A percentile compares a stretch with the other conserved stretches of the same genome.
phyloP scores from a whole-genome alignment of 441 rosid genomes.

The Dalechampia spathulata region DNA sequence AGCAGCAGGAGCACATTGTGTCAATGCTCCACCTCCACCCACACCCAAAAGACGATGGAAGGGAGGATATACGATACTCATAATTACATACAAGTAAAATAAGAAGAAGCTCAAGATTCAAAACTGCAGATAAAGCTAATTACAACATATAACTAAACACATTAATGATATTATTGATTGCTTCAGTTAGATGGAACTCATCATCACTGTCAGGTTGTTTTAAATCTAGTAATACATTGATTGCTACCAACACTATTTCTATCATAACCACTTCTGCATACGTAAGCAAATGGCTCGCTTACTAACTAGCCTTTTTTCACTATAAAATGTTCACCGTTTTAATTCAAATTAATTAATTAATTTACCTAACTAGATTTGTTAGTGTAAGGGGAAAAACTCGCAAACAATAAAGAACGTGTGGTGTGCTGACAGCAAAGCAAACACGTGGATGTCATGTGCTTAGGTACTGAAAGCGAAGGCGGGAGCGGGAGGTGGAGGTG shows the following conservation, averaged over 20 bases:
- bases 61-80: too few species aligned
- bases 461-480: conserved; percentile 13
- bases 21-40: too few species aligned
- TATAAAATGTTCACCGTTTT: too few species aligned
- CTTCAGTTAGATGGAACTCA: conserved; percentile 14
- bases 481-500: neutral
- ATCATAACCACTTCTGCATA: conserved; percentile 7
- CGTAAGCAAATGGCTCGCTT: conserved; percentile 14
- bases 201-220: conserved; percentile 19
- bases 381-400: neutral
- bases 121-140: neutral
- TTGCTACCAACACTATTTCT: conserved; percentile 6
- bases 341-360: too few species aligned
- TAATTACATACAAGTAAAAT: too few species aligned
- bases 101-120: neutral
- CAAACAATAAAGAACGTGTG: neutral
- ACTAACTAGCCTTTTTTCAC: too few species aligned
- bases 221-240: neutral
- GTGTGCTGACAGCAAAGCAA: conserved; percentile 27
- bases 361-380: neutral
- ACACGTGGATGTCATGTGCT: conserved; percentile 47
- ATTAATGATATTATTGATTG: conserved; percentile 2
- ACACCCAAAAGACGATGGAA: too few species aligned
- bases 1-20: neutral
- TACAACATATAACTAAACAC: neutral